Conservation (phyloP, 2,329 filamentous ascomycete species). For the Diaporthe destruens region DNA sequence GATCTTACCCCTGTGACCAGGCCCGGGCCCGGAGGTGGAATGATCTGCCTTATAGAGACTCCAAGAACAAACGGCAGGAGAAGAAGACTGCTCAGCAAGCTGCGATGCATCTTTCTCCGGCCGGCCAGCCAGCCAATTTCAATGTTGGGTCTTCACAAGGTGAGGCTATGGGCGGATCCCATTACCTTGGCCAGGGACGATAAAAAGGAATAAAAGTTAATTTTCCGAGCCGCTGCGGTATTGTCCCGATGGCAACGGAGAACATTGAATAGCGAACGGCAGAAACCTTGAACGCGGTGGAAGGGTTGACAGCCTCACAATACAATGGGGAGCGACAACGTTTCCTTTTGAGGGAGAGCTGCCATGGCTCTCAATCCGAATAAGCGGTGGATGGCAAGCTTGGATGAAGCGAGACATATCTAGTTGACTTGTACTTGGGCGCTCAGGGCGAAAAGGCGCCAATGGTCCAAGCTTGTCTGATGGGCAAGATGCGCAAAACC, state of each 20-base stretch:
- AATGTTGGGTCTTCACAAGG: background rate
- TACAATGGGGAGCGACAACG: background rate
- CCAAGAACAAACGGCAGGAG: constrained; percentile 8
- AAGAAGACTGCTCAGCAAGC: constrained; percentile 2
- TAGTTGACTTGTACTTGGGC: background rate
- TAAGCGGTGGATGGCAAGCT: constrained; percentile 15
- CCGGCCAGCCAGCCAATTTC: background rate
- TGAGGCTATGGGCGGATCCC: too few relatives aligned
- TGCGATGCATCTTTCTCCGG: background rate
- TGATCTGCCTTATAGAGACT: constrained; percentile 8
- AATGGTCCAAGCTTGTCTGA: constrained; percentile 21
- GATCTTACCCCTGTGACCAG: constrained; percentile 22
- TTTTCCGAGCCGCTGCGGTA: background rate
- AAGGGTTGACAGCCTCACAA: background rate
- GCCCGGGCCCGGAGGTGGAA: background rate
- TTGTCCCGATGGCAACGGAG: background rate
- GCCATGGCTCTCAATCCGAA: background rate
- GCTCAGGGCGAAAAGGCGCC: background rate
- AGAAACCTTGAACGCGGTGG: constrained; percentile 4
- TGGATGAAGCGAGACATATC: constrained; percentile 28
- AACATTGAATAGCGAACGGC: constrained; percentile 4
- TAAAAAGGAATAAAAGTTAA: background rate
- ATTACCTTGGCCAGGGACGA: background rate
- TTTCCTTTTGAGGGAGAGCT: constrained; percentile 17
- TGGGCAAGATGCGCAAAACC: background rate